Base-by-base conservation (phyloP, 306 rosid species). In the Hippophae gyantsensis region DNA sequence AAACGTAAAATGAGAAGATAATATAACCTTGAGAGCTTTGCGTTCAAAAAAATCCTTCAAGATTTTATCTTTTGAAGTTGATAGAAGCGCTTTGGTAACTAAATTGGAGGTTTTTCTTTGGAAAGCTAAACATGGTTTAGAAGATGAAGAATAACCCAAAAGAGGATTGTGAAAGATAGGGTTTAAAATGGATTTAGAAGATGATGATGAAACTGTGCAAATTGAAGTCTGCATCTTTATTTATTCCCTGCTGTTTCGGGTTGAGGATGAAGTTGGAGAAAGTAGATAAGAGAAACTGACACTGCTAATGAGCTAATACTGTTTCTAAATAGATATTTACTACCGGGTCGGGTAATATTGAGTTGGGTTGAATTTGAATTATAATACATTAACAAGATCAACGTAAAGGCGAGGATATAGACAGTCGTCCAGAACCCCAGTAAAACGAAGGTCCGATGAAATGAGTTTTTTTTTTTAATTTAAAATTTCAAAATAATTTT, bases 11-110 rank as follows among this genome's bases (percentile, higher is more conserved):
- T 32, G 11, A 27, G 67, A 52, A 42, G 42, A 52, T 66, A 41
- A 38, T 14, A 58, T 7, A 42, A 90, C 98, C 92, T 90, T 90
- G 73, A 90, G 92, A 60, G 98, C 92, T 60, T 67, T 78, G 57
- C 80, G 70, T 42, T 90, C 74, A 9, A 75, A 82, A 63, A 90
- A 87, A 18, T 78, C 87, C 67, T 79, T 83, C 69, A 90, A 63
- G 55, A 87, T 87, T 46, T 67, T 44, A 60, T 85, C 80, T 68
- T 82, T 85, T 18, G 85, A 32, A 7, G 85, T 74, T 52, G 90
- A 84, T 1, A 81, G 74, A 54, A 76, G 67, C 27, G 97, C 89
- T 61, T 10, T 78, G 51, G 86, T 66, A 32, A 76, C 77, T 3
- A 72, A 78, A 66, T 63, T 51, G 42, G 69, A 54, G 41, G 80